Conservation (phyloP, 2,329 filamentous ascomycete species). For the Grosmannia huntii region DNA sequence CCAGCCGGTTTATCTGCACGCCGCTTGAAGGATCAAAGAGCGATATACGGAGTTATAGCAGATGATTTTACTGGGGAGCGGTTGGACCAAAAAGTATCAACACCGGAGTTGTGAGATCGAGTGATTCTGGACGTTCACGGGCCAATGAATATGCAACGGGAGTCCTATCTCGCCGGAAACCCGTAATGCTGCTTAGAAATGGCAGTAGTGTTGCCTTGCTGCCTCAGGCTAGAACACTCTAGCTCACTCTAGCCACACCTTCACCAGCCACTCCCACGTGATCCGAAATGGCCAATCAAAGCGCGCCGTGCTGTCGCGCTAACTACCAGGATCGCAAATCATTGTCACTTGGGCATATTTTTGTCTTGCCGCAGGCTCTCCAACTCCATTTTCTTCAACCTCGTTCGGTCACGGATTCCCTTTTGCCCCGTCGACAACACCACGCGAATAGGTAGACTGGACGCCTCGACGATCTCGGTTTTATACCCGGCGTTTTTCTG, state of each 20-base stretch:
- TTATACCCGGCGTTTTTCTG: too few species aligned
- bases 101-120: too few species aligned
- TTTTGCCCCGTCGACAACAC: neutral
- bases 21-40: neutral
- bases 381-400: neutral
- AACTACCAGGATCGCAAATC: conserved; percentile 2
- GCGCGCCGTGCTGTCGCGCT: neutral
- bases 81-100: too few species aligned
- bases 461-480: neutral
- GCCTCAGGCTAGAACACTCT: neutral
- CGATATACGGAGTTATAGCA: neutral
- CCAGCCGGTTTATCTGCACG: neutral
- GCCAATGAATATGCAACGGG: too few species aligned
- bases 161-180: too few species aligned
- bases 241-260: neutral
- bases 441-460: neutral
- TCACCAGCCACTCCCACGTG: neutral
- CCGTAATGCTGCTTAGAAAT: too few species aligned
- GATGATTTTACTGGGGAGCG: too few species aligned
- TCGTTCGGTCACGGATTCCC: neutral
- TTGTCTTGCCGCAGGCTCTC: neutral
- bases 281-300: neutral
- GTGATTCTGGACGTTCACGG: too few species aligned
- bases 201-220: too few species aligned
- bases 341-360: neutral